A percentile compares a stretch with the other conserved stretches of the same genome.
phyloP scores from a whole-genome alignment of 1,284 basidiomycete species.

The Puccinia brachypodii region DNA sequence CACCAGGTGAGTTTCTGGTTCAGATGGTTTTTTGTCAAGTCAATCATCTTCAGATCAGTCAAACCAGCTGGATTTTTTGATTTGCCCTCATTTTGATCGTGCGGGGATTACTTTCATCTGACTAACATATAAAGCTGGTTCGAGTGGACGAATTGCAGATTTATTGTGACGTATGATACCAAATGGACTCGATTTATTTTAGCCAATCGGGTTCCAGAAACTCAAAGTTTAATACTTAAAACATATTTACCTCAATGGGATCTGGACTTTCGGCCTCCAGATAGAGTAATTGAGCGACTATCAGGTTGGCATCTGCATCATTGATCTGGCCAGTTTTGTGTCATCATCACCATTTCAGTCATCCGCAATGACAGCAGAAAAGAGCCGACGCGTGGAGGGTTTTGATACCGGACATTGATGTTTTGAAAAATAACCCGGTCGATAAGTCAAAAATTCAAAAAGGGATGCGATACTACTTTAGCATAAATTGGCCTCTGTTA shows the following conservation, averaged over 20 bases:
- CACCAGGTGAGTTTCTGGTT: slow-evolving; percentile 92
- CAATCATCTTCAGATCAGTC: slow-evolving; percentile 58
- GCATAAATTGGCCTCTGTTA: slow-evolving; percentile 46
- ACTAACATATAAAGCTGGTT: no score
- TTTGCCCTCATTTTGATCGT: background rate
- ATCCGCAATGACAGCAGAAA: background rate
- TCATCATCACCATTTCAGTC: background rate
- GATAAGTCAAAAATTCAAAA: background rate
- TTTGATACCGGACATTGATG: background rate
- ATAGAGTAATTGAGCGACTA: slow-evolving; percentile 85
- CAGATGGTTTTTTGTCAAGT: slow-evolving; percentile 66
- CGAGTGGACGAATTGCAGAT: no score
- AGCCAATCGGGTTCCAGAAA: background rate
- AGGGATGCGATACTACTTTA: slow-evolving; percentile 39
- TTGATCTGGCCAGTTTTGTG: slow-evolving; percentile 65
- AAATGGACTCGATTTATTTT: no score
- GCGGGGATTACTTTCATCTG: no score
- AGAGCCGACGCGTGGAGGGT: background rate
- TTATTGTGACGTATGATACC: no score
- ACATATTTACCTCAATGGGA: slow-evolving; percentile 63
- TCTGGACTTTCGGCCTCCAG: slow-evolving; percentile 90
- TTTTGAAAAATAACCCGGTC: background rate
- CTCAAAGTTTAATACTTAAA: background rate
- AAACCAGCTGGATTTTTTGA: background rate
- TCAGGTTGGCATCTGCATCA: slow-evolving; percentile 76